These are phyloP conservation scores for Abortiporus biennis DNA, from an alignment of 1,284 basidiomycete genomes.

Conservation along the genomic window DNA sequence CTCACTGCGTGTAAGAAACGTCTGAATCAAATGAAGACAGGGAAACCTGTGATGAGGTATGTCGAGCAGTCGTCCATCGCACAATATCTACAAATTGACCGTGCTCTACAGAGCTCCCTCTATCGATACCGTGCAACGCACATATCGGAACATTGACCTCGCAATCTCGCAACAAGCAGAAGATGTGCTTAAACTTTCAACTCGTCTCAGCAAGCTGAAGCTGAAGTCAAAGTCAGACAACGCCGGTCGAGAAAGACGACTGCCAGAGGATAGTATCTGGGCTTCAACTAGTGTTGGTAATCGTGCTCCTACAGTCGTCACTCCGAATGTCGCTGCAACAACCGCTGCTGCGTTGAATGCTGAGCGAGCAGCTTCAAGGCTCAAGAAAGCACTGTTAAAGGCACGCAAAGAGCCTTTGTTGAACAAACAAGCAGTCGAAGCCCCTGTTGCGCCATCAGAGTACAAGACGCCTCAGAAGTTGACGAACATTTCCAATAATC, in stretches of 20 bases:
- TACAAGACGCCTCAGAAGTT: conserved; percentile 27
- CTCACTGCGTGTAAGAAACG: conserved; percentile 67
- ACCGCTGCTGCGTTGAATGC: conserved; percentile 76
- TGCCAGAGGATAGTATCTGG: conserved; percentile 27
- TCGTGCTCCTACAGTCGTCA: conserved; percentile 39
- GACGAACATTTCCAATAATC: conserved; percentile 1
- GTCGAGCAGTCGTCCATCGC: conserved; percentile 22
- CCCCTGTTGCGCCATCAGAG: conserved; percentile 32
- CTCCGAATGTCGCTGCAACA: conserved; percentile 59
- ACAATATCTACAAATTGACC: not conserved
- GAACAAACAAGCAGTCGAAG: conserved; percentile 45
- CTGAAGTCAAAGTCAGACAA: conserved; percentile 28
- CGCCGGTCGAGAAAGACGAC: conserved; percentile 29
- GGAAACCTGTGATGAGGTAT: conserved; percentile 58
- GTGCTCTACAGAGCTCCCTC: conserved; percentile 71
- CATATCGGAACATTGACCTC: conserved; percentile 77
- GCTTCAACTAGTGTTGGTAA: conserved; percentile 18
- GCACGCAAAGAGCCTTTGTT: conserved; percentile 58
- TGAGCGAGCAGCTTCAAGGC: conserved; percentile 61
- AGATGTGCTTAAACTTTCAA: conserved; percentile 50
- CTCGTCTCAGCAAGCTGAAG: conserved; percentile 51
- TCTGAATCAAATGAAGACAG: conserved; percentile 56
- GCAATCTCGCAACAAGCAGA: conserved; percentile 58
- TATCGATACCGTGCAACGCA: conserved; percentile 78
- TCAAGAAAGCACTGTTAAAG: conserved; percentile 63